These are phyloP conservation scores for Pseudohyphozyma bogoriensis DNA, from an alignment of 768 basidiomycete genomes.

Conservation along the genomic window DNA sequence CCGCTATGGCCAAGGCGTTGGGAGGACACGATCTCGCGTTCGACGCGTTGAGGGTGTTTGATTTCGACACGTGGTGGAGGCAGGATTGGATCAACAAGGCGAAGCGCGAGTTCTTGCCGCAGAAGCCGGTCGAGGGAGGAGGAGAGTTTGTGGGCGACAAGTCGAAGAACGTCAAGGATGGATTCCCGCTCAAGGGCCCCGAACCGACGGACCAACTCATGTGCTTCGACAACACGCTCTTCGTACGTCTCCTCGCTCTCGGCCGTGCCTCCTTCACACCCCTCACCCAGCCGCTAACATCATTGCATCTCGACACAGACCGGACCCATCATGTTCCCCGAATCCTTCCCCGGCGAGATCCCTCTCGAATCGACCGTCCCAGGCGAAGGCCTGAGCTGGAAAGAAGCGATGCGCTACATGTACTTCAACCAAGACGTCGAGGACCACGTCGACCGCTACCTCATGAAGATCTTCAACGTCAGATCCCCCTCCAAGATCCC, in stretches of 20 bases:
- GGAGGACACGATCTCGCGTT: slow-evolving; percentile 22
- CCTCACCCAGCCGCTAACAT: no score
- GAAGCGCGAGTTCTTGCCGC: slow-evolving; percentile 14
- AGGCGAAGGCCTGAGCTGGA: slow-evolving; percentile 21
- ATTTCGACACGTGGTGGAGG: not conserved
- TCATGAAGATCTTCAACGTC: slow-evolving; percentile 16
- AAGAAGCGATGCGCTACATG: slow-evolving; percentile 13
- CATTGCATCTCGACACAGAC: no score
- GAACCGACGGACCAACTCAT: slow-evolving; percentile 22
- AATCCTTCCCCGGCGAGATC: not conserved
- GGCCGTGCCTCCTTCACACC: no score
- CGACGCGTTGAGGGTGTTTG: slow-evolving; percentile 22
- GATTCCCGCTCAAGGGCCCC: slow-evolving; percentile 1
- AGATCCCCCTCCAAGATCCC: not conserved
- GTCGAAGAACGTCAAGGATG: slow-evolving; percentile 18
- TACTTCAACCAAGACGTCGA: slow-evolving; percentile 19
- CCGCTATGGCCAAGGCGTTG: slow-evolving; percentile 7
- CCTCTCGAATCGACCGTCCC: slow-evolving; percentile 9
- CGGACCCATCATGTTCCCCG: slow-evolving; percentile 21
- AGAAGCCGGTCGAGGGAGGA: not conserved
- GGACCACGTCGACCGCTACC: slow-evolving; percentile 4
- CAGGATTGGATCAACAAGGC: not conserved
- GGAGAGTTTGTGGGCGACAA: not conserved
- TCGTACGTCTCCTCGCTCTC: no score
- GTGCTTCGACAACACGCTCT: slow-evolving; percentile 29